Evolutionary conservation across 305 asterid species (phyloP).

Genomic region (Rubia peregrina): DNA sequence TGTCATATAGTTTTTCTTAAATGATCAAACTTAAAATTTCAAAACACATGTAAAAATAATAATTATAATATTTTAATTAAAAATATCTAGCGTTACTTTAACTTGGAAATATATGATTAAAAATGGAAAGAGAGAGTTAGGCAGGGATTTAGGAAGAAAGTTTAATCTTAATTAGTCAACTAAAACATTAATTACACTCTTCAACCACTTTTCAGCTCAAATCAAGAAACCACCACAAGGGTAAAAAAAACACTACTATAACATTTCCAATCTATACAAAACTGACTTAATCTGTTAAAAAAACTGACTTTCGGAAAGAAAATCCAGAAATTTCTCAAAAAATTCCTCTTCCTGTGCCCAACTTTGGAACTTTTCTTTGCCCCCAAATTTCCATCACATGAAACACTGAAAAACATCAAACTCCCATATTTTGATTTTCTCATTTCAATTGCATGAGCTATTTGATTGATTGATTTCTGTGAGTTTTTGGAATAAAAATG

Average conservation of each 20-base stretch:
- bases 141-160: too few relatives aligned
- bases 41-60: too few relatives aligned
- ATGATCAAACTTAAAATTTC: too few relatives aligned
- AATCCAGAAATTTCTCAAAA: background rate
- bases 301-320: background rate
- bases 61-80: too few relatives aligned
- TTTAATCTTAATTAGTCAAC: background rate
- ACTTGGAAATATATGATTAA: too few relatives aligned
- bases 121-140: too few relatives aligned
- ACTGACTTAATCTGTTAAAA: too few relatives aligned
- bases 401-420: background rate
- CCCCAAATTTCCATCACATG: too few relatives aligned
- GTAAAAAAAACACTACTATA: background rate
- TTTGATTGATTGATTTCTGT: background rate
- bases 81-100: too few relatives aligned
- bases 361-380: background rate
- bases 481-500: slow-evolving; percentile 20
- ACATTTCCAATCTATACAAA: too few relatives aligned
- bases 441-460: background rate
- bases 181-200: background rate
- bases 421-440: background rate
- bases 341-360: background rate
- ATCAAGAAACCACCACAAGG: background rate
- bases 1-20: too few relatives aligned
- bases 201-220: background rate